A percentile compares a stretch with the other conserved stretches of the same genome.
Conservation (phyloP, 2,329 filamentous ascomycete genomes). For the Aspergillus fumigatus region DNA sequence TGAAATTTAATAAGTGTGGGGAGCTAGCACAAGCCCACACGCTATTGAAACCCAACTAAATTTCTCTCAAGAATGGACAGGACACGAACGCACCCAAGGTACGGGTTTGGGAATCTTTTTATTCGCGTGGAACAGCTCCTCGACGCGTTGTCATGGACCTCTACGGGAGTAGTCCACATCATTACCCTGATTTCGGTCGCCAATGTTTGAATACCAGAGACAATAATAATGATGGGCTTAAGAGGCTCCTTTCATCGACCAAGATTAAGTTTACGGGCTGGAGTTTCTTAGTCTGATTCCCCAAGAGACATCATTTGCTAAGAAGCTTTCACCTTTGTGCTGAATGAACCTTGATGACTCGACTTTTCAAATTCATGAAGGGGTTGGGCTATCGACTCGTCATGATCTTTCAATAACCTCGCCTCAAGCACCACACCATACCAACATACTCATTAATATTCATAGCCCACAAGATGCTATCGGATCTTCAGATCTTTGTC, state of each 20-base stretch:
- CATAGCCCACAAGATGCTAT: background rate
- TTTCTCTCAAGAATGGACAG: background rate
- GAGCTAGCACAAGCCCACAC: background rate
- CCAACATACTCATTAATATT: background rate
- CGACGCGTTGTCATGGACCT: background rate
- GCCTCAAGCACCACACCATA: background rate
- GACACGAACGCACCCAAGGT: background rate
- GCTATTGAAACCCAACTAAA: background rate
- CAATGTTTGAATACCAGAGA: background rate
- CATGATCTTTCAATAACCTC: background rate
- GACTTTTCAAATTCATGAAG: background rate
- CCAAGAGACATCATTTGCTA: background rate
- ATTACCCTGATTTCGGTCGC: background rate
- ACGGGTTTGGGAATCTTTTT: background rate
- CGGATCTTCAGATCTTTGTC: background rate
- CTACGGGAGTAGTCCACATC: background rate
- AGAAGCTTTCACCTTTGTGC: background rate
- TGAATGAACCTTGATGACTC: background rate
- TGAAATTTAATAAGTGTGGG: background rate
- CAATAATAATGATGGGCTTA: background rate
- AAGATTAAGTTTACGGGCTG: background rate
- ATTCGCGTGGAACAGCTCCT: background rate
- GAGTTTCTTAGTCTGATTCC: background rate
- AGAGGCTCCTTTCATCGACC: background rate
- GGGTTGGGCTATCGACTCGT: background rate